Evolutionary conservation across 768 basidiomycete species (phyloP).

Genomic region (Panaeolus papilionaceus): DNA sequence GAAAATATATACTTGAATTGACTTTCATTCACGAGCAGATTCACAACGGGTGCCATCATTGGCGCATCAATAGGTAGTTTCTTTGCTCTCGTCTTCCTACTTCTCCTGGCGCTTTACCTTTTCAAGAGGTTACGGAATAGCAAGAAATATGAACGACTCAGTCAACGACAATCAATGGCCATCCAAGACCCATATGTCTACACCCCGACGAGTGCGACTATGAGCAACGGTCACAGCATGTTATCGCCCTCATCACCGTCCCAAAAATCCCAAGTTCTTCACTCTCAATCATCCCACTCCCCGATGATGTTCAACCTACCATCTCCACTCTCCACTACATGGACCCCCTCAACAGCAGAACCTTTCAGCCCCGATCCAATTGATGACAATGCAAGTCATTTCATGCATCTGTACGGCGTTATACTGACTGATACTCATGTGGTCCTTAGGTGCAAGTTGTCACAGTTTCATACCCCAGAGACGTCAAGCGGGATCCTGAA

Average conservation of each 20-base stretch:
- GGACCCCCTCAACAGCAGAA: not conserved
- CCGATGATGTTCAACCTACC: not conserved
- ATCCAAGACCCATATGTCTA: not conserved
- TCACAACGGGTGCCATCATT: conserved; percentile 17
- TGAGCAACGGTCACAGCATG: not conserved
- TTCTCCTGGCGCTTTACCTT: not conserved
- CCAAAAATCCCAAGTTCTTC: not conserved
- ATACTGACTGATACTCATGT: not conserved
- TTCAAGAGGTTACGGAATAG: not conserved
- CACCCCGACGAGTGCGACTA: not conserved
- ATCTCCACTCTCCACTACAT: not conserved
- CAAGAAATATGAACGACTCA: not conserved
- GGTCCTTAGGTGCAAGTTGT: not conserved
- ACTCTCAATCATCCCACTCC: not conserved
- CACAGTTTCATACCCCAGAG: not conserved
- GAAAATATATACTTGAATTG: not conserved
- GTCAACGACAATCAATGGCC: not conserved
- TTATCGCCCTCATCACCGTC: not conserved
- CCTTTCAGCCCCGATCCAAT: not conserved
- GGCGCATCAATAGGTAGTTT: conserved; percentile 15
- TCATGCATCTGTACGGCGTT: not conserved
- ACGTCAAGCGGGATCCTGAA: not conserved
- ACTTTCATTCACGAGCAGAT: not conserved
- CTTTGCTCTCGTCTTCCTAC: conserved; percentile 6
- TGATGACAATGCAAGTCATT: not conserved